Evolutionary conservation across 495 filamentous ascomycete genomes (phyloP).

Genomic region (Hypoxylon rickii): DNA sequence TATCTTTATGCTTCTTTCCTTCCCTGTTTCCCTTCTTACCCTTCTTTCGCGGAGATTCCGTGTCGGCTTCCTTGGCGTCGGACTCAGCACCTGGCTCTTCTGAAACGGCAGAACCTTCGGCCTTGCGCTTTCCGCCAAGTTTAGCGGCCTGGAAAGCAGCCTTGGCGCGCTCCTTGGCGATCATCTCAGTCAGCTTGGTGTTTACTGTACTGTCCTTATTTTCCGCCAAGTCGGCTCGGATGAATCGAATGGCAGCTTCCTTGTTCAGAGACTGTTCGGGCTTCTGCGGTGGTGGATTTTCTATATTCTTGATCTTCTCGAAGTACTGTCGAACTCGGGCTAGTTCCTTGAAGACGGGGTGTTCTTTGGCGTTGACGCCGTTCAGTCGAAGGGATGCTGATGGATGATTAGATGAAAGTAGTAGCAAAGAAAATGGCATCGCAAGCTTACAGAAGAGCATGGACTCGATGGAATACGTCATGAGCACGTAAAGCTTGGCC

Average conservation of each 20-base stretch:
- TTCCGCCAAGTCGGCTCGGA: conserved; percentile 71
- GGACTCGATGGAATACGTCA: conserved; percentile 89
- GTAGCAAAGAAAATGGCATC: background rate
- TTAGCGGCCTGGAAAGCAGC: conserved; percentile 42
- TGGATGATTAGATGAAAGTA: conserved; percentile 39
- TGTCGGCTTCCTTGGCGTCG: conserved; percentile 19
- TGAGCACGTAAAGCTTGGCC: conserved; percentile 84
- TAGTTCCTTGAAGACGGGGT: conserved; percentile 83
- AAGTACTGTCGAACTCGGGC: conserved; percentile 87
- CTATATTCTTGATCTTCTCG: conserved; percentile 78
- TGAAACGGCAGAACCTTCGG: conserved; percentile 34
- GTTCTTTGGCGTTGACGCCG: conserved; percentile 77
- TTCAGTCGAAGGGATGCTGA: conserved; percentile 75
- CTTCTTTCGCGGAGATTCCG: conserved; percentile 36
- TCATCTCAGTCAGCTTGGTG: conserved; percentile 48
- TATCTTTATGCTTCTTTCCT: conserved; percentile 26
- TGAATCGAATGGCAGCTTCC: conserved; percentile 76
- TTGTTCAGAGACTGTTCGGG: conserved; percentile 72
- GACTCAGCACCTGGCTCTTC: conserved; percentile 22
- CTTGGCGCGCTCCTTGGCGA: conserved; percentile 52
- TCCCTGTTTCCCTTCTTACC: conserved; percentile 17
- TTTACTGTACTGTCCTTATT: conserved; percentile 47
- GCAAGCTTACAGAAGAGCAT: conserved; percentile 76
- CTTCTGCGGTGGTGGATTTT: conserved; percentile 57
- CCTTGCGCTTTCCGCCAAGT: conserved; percentile 45